phyloP scores from a whole-genome alignment of 352 stramenopile species.

The Pythium brachiatum region DNA sequence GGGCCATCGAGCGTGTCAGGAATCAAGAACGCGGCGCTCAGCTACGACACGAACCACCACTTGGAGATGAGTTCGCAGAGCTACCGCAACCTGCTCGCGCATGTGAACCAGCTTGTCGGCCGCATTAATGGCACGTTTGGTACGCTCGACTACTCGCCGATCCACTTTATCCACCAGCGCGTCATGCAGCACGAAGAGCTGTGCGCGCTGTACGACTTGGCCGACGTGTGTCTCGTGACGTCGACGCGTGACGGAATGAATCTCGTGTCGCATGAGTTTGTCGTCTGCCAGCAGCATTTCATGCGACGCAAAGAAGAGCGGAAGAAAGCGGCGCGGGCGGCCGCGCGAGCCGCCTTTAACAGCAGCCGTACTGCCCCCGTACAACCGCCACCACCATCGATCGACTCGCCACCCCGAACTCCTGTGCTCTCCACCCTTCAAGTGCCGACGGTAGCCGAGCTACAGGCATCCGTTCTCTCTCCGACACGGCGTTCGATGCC shows the following conservation, averaged over 20 bases:
- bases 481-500: not conserved
- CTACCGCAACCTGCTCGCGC: conserved; percentile 63
- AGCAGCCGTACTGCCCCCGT: not conserved
- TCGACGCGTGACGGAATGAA: conserved; percentile 90
- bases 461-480: not conserved
- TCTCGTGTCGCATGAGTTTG: conserved; percentile 87
- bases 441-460: not conserved
- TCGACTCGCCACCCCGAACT: conserved; percentile 15
- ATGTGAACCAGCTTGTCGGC: conserved; percentile 88
- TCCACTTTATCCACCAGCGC: conserved; percentile 89
- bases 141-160: conserved; percentile 85
- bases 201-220: conserved; percentile 86
- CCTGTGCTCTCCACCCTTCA: not conserved
- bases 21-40: conserved; percentile 21
- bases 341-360: conserved; percentile 24
- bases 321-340: conserved; percentile 42
- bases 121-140: conserved; percentile 89
- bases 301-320: conserved; percentile 75
- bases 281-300: conserved; percentile 86
- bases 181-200: conserved; percentile 80
- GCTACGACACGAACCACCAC: conserved; percentile 46
- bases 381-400: conserved; percentile 23
- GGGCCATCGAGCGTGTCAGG: conserved; percentile 15
- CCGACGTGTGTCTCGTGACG: conserved; percentile 87
- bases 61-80: conserved; percentile 79